Percentiles rank a stretch among this genome's conserved stretches.
Evolutionary conservation across 345 rosid species (phyloP).

Genomic region (Gossypium rotundifolium): DNA sequence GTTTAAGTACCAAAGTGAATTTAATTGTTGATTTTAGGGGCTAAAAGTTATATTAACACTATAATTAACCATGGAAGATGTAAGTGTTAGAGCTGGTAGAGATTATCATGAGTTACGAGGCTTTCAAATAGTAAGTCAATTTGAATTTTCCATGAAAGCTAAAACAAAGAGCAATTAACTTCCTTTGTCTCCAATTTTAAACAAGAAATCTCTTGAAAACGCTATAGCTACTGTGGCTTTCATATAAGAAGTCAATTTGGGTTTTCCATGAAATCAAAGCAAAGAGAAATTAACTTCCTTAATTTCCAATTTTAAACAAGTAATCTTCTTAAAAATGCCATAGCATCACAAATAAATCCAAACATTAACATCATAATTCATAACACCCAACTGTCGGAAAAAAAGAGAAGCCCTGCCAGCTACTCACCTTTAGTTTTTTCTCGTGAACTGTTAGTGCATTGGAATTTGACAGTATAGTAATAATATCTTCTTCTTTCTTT

Average conservation of each 20-base stretch:
- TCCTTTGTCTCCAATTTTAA: neutral
- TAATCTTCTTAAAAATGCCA: neutral
- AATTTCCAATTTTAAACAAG: neutral
- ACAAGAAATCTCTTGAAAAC: neutral
- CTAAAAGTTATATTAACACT: too few relatives aligned
- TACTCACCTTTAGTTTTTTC: neutral
- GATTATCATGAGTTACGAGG: neutral
- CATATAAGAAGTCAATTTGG: neutral
- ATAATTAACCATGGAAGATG: neutral
- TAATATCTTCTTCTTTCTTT: constrained; percentile 3
- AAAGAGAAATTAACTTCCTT: neutral
- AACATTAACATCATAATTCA: neutral
- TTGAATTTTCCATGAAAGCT: neutral
- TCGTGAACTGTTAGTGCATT: neutral
- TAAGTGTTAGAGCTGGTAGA: neutral
- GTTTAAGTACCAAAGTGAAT: too few relatives aligned
- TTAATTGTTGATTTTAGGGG: too few relatives aligned
- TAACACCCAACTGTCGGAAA: neutral
- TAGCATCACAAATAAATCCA: neutral
- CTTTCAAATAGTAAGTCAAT: neutral
- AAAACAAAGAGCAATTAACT: neutral
- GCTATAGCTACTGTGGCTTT: neutral
- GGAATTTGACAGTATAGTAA: neutral
- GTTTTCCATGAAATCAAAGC: neutral
- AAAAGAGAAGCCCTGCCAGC: neutral